A percentile compares a stretch with the other conserved stretches of the same genome.
phyloP scores from a whole-genome alignment of 371 early-diverging fungal genomes.

The Mortierella sp. region DNA sequence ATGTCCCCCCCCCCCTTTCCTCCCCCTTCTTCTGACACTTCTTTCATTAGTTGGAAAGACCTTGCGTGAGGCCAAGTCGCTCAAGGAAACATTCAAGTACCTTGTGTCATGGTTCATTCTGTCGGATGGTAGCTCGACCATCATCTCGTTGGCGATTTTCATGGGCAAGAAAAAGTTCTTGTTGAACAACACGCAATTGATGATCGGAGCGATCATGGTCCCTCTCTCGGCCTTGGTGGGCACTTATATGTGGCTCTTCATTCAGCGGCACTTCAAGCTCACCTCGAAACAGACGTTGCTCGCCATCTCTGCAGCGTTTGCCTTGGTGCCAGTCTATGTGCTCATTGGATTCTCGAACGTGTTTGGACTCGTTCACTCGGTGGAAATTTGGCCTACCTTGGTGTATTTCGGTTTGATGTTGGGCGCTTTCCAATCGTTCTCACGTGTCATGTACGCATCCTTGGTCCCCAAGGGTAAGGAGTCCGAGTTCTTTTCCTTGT shows the following conservation, averaged over 20 bases:
- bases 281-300: constrained; percentile 48
- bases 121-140: constrained; percentile 58
- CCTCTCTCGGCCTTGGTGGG: constrained; percentile 63
- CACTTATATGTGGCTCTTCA: constrained; percentile 60
- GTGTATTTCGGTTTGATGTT: constrained; percentile 64
- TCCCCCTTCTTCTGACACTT: neutral
- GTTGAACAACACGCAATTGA: constrained; percentile 51
- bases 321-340: constrained; percentile 62
- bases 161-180: constrained; percentile 59
- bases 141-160: constrained; percentile 57
- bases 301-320: constrained; percentile 37
- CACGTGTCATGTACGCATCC: constrained; percentile 59
- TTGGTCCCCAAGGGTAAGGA: constrained; percentile 61
- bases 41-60: constrained; percentile 38
- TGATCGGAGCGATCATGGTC: constrained; percentile 56
- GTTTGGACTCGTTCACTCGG: constrained; percentile 57
- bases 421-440: constrained; percentile 65
- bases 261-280: constrained; percentile 56
- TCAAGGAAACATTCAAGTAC: constrained; percentile 57
- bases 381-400: constrained; percentile 59
- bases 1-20: neutral
- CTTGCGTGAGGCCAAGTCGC: constrained; percentile 23
- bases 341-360: constrained; percentile 63
- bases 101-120: constrained; percentile 59
- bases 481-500: constrained; percentile 65